phyloP scores from a whole-genome alignment of 169 alveolate species.

The Plasmodium chabaudi region DNA sequence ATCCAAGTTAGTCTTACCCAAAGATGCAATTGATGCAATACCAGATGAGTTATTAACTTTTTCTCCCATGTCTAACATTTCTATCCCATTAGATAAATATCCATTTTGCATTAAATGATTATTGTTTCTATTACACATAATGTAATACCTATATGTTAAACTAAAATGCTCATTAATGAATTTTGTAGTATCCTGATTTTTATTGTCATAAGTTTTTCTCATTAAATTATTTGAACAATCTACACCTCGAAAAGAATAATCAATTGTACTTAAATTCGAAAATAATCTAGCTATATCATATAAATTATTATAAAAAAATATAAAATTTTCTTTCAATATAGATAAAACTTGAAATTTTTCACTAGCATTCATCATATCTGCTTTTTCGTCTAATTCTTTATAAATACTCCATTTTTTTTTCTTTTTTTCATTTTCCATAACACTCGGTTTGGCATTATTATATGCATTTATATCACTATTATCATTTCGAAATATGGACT shows the following conservation, averaged over 20 bases:
- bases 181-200: conserved; percentile 36
- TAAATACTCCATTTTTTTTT: conserved; percentile 10
- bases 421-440: neutral
- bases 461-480: neutral
- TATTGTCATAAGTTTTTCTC: conserved; percentile 43
- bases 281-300: conserved; percentile 48
- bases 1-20: neutral
- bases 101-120: neutral
- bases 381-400: conserved; percentile 52
- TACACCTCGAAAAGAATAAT: conserved; percentile 56
- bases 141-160: conserved; percentile 59
- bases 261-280: conserved; percentile 50
- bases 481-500: neutral
- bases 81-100: neutral
- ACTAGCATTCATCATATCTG: conserved; percentile 46
- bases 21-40: neutral
- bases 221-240: conserved; percentile 59
- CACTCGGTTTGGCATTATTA: neutral
- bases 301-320: conserved; percentile 48
- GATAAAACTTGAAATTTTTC: conserved; percentile 65
- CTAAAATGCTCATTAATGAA: conserved; percentile 68
- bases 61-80: neutral
- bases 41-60: neutral
- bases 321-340: conserved; percentile 65
- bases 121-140: conserved; percentile 36